Conservation (phyloP, 768 basidiomycete species). For the Tulasnella calospora region DNA sequence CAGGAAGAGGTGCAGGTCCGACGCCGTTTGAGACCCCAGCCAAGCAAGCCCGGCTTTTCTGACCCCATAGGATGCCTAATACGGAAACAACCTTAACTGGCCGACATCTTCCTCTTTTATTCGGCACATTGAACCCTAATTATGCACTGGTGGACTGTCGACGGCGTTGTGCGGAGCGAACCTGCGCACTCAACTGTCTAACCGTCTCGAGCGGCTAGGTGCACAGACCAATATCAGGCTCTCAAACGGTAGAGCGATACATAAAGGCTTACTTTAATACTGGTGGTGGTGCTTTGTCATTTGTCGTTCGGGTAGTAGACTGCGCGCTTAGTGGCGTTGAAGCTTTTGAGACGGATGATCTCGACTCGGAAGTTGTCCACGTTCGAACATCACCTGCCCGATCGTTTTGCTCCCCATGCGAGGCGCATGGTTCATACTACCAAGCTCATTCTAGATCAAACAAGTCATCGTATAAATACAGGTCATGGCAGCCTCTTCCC, state of each 20-base stretch:
- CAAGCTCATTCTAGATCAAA: not conserved
- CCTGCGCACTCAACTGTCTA: not conserved
- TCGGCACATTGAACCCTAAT: not conserved
- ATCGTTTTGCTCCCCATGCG: not conserved
- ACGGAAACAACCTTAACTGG: not conserved
- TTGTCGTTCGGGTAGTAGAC: not conserved
- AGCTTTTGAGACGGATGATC: not conserved
- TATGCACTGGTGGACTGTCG: not conserved
- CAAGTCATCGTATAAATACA: not conserved
- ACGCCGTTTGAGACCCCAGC: no score
- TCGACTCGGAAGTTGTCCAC: not conserved
- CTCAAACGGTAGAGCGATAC: not conserved
- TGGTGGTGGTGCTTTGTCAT: not conserved
- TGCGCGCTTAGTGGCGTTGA: not conserved
- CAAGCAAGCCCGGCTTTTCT: no score
- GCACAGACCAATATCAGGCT: not conserved
- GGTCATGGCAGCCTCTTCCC: not conserved
- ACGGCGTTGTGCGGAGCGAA: not conserved
- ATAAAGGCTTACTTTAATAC: not conserved
- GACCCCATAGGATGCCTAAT: not conserved
- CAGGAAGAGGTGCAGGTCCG: not conserved
- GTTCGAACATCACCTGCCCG: not conserved
- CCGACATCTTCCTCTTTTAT: not conserved
- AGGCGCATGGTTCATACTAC: not conserved
- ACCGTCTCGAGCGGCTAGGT: not conserved